Conservation (phyloP, 768 basidiomycete genomes). For the Hysterangium stoloniferum region DNA sequence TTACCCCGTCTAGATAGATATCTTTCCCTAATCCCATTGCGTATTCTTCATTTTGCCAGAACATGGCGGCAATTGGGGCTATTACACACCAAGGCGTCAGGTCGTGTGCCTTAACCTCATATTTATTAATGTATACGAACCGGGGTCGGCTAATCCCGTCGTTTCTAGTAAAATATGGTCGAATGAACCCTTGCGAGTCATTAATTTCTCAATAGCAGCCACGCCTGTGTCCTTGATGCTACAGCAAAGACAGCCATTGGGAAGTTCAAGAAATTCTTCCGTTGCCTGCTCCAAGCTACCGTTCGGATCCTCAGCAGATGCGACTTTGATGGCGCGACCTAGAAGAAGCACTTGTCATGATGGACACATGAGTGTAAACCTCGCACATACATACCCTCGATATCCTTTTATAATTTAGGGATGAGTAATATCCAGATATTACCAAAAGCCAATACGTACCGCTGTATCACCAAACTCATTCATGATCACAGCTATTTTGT, state of each 20-base stretch:
- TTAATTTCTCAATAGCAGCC: constrained; percentile 89
- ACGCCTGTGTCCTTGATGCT: constrained; percentile 92
- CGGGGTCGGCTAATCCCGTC: constrained; percentile 93
- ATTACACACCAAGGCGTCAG: background rate
- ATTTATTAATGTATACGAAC: constrained; percentile 29
- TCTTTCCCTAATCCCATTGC: constrained; percentile 58
- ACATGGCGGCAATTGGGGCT: constrained; percentile 84
- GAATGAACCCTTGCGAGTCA: constrained; percentile 79
- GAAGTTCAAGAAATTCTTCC: constrained; percentile 85
- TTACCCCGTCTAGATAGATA: constrained; percentile 78
- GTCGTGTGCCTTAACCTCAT: too few species aligned
- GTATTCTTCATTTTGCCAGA: constrained; percentile 84
- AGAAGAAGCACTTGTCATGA: background rate
- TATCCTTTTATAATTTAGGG: constrained; percentile 48
- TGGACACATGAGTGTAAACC: background rate
- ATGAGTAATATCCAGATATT: background rate
- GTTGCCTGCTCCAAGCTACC: constrained; percentile 48
- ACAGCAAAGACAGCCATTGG: constrained; percentile 98
- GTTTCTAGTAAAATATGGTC: constrained; percentile 96
- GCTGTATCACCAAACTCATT: constrained; percentile 97
- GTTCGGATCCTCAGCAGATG: constrained; percentile 38
- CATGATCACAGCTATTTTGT: constrained; percentile 96
- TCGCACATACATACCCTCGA: constrained; percentile 60
- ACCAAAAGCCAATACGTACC: constrained; percentile 38
- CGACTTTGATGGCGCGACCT: constrained; percentile 69